Evolutionary conservation across 2,329 filamentous ascomycete species (phyloP), one percentile per base, ranked within the genome.

Genomic region (Aspergillus sergii): DNA sequence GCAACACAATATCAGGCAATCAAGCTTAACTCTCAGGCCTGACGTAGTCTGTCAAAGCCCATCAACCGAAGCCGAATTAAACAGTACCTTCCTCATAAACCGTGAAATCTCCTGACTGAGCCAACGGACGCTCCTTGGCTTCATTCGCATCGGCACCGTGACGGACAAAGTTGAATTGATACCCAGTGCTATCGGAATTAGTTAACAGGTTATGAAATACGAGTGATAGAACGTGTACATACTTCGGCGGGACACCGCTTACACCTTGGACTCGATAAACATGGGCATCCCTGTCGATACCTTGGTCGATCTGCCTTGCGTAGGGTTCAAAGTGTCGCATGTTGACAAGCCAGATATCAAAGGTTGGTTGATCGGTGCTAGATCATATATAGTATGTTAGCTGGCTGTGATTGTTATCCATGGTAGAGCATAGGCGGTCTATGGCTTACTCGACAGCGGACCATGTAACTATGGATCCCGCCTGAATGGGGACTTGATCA

Each of bases 341-440:
- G 3, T 41, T 41, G 16, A 41, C 19, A 19, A 41, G 39, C 39
- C 39, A 41, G 3, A 41, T 16, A 41, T 41, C 39, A 41, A 41
- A 41, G 1, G 19, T n/a, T 9, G 8, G 39, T 0, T 8, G 2
- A 41, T 41, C 39, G 7, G 7, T 41, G 0, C 39, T 41, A 10
- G 36, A 41, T 4, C 16, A n/a, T 1, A 16, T 7, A n/a, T 8
- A 41, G 5, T 19, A 41, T 4, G 16, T 41, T 19, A 41, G 19
- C 0, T n/a, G 7, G 0, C 39, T n/a, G 2, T 10, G 5, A 10
- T n/a, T n/a, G 2, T 10, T 10, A 6, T n/a, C 16, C 4, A 4
- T 41, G 39, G 0, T 4, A 0, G 19, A 41, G 7, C 19, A n/a
- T 41, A n/a, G 7, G 0, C 1, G 1, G 19, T 5, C 16, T 10